phyloP scores from a whole-genome alignment of 345 rosid genomes.

The Capsella bursapastoris region DNA sequence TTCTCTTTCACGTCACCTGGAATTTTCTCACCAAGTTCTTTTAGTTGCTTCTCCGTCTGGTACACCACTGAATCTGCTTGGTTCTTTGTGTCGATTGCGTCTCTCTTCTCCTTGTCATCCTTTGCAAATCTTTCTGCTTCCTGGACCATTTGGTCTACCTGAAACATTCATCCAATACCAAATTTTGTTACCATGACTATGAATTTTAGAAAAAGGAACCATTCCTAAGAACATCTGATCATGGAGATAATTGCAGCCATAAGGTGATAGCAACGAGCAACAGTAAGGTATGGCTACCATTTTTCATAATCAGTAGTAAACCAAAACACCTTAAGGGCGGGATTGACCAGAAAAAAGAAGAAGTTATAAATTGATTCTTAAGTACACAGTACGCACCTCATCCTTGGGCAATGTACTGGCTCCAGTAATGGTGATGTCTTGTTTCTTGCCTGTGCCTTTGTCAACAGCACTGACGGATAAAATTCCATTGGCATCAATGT shows the following conservation, averaged over 20 bases:
- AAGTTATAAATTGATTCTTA: neutral
- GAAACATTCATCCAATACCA: slow-evolving; percentile 26
- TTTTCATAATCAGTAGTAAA: neutral
- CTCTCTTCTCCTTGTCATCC: slow-evolving; percentile 97
- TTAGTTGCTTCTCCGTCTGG: slow-evolving; percentile 95
- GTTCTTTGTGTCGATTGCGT: slow-evolving; percentile 95
- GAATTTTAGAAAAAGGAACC: neutral
- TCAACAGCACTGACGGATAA: slow-evolving; percentile 86
- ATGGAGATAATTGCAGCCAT: neutral
- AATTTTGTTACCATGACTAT: slow-evolving; percentile 2
- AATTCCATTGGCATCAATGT: slow-evolving; percentile 95
- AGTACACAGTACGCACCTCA: slow-evolving; percentile 59
- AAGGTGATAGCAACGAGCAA: neutral
- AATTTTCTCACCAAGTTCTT: slow-evolving; percentile 89
- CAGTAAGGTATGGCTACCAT: neutral
- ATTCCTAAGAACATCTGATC: neutral
- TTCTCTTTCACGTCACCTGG: slow-evolving; percentile 89
- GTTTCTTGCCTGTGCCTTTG: slow-evolving; percentile 93
- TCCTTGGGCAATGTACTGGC: slow-evolving; percentile 95
- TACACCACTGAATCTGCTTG: slow-evolving; percentile 92
- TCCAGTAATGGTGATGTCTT: slow-evolving; percentile 93
- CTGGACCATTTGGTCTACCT: slow-evolving; percentile 89
- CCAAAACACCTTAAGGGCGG: too few relatives aligned
- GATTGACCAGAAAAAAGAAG: neutral
- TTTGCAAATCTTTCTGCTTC: slow-evolving; percentile 87